Evolutionary conservation across 176 grass and related monocot genomes (phyloP), one percentile per base, ranked within the genome.

Genomic region (Hordeum marinum): DNA sequence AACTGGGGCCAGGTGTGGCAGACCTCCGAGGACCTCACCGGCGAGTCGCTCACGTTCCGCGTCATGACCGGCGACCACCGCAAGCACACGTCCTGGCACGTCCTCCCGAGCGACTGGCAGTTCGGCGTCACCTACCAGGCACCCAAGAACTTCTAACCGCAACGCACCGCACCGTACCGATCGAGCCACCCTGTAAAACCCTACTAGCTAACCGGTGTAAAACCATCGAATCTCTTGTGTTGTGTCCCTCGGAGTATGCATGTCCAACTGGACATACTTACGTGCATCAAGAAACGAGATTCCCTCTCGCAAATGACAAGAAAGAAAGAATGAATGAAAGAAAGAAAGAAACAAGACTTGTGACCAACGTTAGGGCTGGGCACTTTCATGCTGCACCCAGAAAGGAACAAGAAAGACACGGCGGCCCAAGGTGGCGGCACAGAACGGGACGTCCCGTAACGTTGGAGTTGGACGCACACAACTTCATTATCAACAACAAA

Each of bases 1-100:
- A 91, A 95, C 88, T 95, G 91, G 94, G 94, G 91, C 4, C 83
- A 89, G 83, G 78, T 83, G 70, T 95, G 94, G 94, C 91, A 92
- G 77, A 93, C 88, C 15, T 77, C 67, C 35, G 83, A 68, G 35
- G 91, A 93, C 83, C 77, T 95, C 80, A 91, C 91, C 64, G 78
- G 87, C 25, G 85, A 95, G 86, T 88, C 89, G 73, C 66, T 95
- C 0, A 92, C 88, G 3, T 91, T 95, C 83, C 24, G 84, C 26
- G 75, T 91, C 1, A 82, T 91, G 42, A 91, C 89, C 77, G 65
- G 91, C 77, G 94, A 96, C 77, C 88, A 87, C 52, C 91, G 94
- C 73, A 91, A 91, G 94, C 83, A 81, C 9, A 93, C 88, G 29
- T 96, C 91, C 1, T 93, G 91, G 88, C 91, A 83, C 10, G 77